Conservation (phyloP, 2,329 filamentous ascomycete genomes). For the Uncinocarpus reesii region DNA sequence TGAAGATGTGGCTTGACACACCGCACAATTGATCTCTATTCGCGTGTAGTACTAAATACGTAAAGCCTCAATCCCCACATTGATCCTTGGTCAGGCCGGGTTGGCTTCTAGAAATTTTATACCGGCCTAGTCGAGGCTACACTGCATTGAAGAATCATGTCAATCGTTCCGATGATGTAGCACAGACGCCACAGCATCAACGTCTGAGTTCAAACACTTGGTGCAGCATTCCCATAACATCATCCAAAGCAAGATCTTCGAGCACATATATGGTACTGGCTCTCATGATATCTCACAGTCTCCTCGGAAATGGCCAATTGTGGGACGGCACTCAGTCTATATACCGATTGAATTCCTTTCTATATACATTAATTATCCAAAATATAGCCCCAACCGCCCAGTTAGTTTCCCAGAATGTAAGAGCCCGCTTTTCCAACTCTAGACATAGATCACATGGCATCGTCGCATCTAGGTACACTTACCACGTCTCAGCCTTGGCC, state of each 20-base stretch:
- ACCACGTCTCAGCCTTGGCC: constrained; percentile 16
- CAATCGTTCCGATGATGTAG: neutral
- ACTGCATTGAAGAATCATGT: neutral
- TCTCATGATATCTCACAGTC: too few species aligned
- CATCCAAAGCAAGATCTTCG: too few species aligned
- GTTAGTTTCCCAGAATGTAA: neutral
- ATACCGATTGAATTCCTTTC: too few species aligned
- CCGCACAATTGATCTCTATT: neutral
- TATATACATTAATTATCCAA: neutral
- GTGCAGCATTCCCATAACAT: too few species aligned
- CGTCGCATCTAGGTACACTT: neutral
- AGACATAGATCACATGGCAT: neutral
- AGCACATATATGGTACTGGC: too few species aligned
- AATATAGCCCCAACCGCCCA: neutral
- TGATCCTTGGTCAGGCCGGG: too few species aligned
- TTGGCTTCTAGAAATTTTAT: neutral
- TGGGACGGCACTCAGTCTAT: too few species aligned
- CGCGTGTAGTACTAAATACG: constrained; percentile 2
- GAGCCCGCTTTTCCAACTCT: neutral
- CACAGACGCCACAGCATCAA: too few species aligned
- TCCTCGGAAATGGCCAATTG: too few species aligned
- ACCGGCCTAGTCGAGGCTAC: neutral
- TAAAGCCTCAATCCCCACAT: neutral
- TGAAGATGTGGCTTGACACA: neutral
- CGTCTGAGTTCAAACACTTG: too few species aligned